These are phyloP conservation scores for Erodium trifolium DNA, from an alignment of 441 rosid genomes.

Conservation along the genomic window DNA sequence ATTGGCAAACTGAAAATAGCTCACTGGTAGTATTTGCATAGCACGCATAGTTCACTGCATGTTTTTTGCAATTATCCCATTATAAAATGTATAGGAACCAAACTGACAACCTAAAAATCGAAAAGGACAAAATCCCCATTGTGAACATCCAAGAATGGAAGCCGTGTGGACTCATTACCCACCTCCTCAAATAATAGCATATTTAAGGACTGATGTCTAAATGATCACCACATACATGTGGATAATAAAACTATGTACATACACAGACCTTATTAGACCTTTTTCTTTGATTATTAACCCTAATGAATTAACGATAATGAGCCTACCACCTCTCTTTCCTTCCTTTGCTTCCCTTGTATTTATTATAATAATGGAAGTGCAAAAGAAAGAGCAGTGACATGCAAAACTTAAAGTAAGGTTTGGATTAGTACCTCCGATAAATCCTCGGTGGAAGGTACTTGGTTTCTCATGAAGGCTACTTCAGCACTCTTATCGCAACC, in stretches of 20 bases:
- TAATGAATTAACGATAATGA: background rate
- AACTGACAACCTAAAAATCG: background rate
- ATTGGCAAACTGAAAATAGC: too few relatives aligned
- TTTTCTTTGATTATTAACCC: background rate
- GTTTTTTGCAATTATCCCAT: too few relatives aligned
- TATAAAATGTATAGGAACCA: background rate
- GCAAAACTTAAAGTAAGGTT: background rate
- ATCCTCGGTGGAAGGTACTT: slow-evolving; percentile 10
- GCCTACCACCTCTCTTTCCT: background rate
- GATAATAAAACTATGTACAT: background rate
- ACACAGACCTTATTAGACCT: background rate
- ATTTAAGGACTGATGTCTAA: background rate
- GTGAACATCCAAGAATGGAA: too few relatives aligned
- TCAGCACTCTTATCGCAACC: slow-evolving; percentile 15
- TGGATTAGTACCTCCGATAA: slow-evolving; percentile 14
- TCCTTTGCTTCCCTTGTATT: background rate
- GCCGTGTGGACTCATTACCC: background rate
- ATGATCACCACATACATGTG: background rate
- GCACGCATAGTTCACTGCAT: too few relatives aligned
- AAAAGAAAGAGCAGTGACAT: background rate
- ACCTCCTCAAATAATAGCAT: background rate
- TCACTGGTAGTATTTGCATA: too few relatives aligned
- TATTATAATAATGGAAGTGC: background rate
- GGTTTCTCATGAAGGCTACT: slow-evolving; percentile 16
- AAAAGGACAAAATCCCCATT: background rate